Percentiles rank a stretch among this genome's conserved stretches.
phyloP scores from a whole-genome alignment of 2,329 filamentous ascomycete species.

The Phaeoacremonium minimum region DNA sequence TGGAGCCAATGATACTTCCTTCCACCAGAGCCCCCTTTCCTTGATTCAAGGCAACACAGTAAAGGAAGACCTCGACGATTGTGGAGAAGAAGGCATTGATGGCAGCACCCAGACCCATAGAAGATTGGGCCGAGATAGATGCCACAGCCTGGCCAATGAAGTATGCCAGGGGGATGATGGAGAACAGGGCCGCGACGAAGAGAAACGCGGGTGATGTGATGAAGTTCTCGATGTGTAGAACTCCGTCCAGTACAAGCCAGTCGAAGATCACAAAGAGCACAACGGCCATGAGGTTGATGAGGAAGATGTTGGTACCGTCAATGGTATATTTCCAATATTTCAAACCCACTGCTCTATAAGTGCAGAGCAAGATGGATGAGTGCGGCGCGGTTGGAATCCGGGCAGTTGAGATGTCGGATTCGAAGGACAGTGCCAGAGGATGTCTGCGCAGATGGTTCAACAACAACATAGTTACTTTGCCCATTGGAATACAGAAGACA shows the following conservation, averaged over 20 bases:
- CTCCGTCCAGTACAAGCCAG: slow-evolving; percentile 71
- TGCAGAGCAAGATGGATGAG: slow-evolving; percentile 88
- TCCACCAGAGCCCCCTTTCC: slow-evolving; percentile 92
- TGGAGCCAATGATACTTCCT: slow-evolving; percentile 94
- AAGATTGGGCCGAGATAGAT: slow-evolving; percentile 96
- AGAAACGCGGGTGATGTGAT: slow-evolving; percentile 82
- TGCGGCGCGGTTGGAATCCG: slow-evolving; percentile 68
- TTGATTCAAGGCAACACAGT: slow-evolving; percentile 88
- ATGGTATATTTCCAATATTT: slow-evolving; percentile 99
- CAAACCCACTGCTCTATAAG: slow-evolving; percentile 87
- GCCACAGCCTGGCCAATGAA: slow-evolving; percentile 98
- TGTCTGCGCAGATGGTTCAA: slow-evolving; percentile 90
- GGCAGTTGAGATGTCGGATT: slow-evolving; percentile 75
- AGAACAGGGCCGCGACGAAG: slow-evolving; percentile 78
- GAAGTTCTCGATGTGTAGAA: slow-evolving; percentile 65
- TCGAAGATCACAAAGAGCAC: slow-evolving; percentile 95
- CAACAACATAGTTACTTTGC: slow-evolving; percentile 84
- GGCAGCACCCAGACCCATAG: slow-evolving; percentile 94
- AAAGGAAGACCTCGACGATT: slow-evolving; percentile 94
- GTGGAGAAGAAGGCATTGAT: slow-evolving; percentile 99
- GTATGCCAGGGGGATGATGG: slow-evolving; percentile 94
- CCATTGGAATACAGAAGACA: slow-evolving; percentile 98
- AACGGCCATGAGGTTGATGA: slow-evolving; percentile 92
- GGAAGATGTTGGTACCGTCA: slow-evolving; percentile 97
- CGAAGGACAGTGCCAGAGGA: slow-evolving; percentile 87